Conservation (phyloP, 1,284 basidiomycete species). For the Phellopilus nigrolimitatus region DNA sequence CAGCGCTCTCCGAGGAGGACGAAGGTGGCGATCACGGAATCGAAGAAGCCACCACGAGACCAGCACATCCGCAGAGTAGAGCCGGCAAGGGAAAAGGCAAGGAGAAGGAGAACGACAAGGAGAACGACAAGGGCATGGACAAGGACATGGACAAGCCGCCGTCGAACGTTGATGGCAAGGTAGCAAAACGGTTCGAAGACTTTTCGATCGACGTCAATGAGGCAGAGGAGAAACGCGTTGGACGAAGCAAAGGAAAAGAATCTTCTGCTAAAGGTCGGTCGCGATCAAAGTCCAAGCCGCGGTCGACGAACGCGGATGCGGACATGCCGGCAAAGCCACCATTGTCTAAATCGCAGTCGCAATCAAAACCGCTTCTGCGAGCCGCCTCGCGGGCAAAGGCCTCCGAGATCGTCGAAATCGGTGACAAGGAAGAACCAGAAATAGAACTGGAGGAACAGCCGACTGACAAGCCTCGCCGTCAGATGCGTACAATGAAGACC, state of each 20-base stretch:
- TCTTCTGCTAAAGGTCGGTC: slow-evolving; percentile 3
- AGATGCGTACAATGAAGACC: not conserved
- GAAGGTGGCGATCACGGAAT: not conserved
- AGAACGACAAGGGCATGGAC: slow-evolving; percentile 26
- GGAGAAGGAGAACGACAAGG: slow-evolving; percentile 28
- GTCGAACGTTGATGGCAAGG: slow-evolving; percentile 14
- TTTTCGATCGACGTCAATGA: slow-evolving; percentile 11
- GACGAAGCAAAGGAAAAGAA: not conserved
- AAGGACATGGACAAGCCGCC: slow-evolving; percentile 26
- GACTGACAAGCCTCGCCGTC: not conserved
- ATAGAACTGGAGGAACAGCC: not conserved
- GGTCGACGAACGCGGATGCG: not conserved
- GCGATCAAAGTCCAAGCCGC: slow-evolving; percentile 15
- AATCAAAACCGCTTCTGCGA: slow-evolving; percentile 8
- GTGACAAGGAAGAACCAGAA: not conserved
- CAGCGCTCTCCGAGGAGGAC: slow-evolving; percentile 27
- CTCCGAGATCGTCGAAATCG: slow-evolving; percentile 6
- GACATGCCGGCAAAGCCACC: not conserved
- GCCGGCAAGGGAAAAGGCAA: slow-evolving; percentile 28
- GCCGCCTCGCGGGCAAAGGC: slow-evolving; percentile 5
- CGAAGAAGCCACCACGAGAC: slow-evolving; percentile 5
- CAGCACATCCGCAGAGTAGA: slow-evolving; percentile 22
- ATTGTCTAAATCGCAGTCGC: slow-evolving; percentile 4
- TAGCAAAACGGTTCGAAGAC: slow-evolving; percentile 10
- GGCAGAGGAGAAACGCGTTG: slow-evolving; percentile 11